These are phyloP conservation scores for Huntiella moniliformis DNA, from an alignment of 2,329 filamentous ascomycete genomes.

Conservation along the genomic window DNA sequence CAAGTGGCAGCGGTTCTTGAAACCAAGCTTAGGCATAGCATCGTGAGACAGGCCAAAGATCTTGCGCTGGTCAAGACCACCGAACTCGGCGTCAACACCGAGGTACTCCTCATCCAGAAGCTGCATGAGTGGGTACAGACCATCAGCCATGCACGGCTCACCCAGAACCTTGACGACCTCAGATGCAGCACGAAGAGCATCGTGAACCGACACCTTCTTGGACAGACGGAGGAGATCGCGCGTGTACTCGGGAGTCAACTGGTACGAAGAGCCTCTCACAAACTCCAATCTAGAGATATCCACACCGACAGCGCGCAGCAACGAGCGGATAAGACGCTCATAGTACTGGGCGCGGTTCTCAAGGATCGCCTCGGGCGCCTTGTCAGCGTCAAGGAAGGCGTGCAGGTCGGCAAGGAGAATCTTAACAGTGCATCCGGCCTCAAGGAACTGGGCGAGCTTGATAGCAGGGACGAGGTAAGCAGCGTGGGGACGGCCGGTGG, in stretches of 20 bases:
- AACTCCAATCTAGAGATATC: constrained; percentile 64
- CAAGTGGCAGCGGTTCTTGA: constrained; percentile 33
- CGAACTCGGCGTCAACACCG: constrained; percentile 73
- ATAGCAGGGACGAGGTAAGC: constrained; percentile 79
- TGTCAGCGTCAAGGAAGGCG: constrained; percentile 66
- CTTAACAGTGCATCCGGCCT: constrained; percentile 65
- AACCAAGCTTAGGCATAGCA: constrained; percentile 68
- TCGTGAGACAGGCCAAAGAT: constrained; percentile 76
- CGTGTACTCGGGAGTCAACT: constrained; percentile 51
- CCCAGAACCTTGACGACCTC: constrained; percentile 87
- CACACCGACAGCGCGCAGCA: constrained; percentile 62
- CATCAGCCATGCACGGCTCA: constrained; percentile 45
- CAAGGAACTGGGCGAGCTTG: constrained; percentile 76
- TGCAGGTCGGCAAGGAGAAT: constrained; percentile 60
- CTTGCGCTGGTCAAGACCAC: constrained; percentile 70
- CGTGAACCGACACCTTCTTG: constrained; percentile 44
- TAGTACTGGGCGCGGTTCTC: constrained; percentile 72
- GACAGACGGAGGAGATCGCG: constrained; percentile 76
- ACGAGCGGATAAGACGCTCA: constrained; percentile 50
- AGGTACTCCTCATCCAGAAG: constrained; percentile 82
- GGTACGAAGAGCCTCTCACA: constrained; percentile 69
- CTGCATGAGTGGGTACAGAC: constrained; percentile 42
- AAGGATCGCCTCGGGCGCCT: constrained; percentile 77
- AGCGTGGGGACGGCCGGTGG: constrained; percentile 72
- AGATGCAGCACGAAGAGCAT: constrained; percentile 76